These are phyloP conservation scores for Diaporthe sp. DNA, from an alignment of 2,329 filamentous ascomycete species.

Conservation along the genomic window DNA sequence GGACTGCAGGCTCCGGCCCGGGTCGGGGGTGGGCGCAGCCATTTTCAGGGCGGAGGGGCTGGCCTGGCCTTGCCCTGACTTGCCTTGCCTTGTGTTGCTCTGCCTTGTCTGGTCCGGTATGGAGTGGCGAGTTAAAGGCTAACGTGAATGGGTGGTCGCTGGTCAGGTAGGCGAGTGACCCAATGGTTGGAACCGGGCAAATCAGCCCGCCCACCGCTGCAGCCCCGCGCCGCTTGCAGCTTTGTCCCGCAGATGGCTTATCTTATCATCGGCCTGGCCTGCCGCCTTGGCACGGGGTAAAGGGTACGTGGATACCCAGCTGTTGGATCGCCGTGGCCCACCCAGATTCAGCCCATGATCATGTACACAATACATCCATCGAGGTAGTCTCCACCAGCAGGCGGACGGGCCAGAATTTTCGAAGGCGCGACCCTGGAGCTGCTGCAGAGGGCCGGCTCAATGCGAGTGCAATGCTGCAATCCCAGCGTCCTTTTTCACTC, in stretches of 20 bases:
- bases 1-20: slow-evolving; percentile 5
- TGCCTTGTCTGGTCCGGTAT: background rate
- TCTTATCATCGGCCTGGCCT: slow-evolving; percentile 7
- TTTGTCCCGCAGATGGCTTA: background rate
- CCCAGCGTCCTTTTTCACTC: background rate
- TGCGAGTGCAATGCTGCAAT: background rate
- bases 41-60: background rate
- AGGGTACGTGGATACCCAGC: background rate
- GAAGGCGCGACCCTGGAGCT: slow-evolving; percentile 1
- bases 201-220: background rate
- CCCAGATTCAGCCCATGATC: background rate
- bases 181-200: background rate
- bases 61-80: background rate
- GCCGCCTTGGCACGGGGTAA: background rate
- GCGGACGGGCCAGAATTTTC: slow-evolving; percentile 29
- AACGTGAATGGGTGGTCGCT: background rate
- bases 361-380: background rate
- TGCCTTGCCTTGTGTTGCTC: background rate
- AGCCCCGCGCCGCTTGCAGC: background rate
- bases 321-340: background rate
- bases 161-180: too few species aligned
- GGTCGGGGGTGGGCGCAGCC: slow-evolving; percentile 2
- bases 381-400: background rate
- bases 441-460: background rate
- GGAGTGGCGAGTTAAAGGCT: background rate